phyloP scores from a whole-genome alignment of 352 stramenopile genomes.

The Pythium apleroticum region DNA sequence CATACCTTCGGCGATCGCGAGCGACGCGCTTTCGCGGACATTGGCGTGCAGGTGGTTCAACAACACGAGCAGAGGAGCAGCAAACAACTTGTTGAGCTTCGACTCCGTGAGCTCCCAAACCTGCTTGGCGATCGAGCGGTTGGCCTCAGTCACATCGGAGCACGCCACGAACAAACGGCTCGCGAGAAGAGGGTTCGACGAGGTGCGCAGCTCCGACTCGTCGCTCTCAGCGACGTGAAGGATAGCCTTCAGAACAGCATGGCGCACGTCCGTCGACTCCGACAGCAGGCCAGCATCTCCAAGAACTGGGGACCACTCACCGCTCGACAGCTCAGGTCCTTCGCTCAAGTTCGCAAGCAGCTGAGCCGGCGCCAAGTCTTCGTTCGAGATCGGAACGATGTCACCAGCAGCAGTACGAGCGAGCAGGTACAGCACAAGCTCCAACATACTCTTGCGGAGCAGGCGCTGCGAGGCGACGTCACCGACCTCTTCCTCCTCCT shows the following conservation, averaged over 20 bases:
- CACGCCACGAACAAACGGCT: conserved; percentile 61
- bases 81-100: conserved; percentile 58
- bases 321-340: conserved; percentile 49
- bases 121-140: conserved; percentile 52
- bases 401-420: conserved; percentile 49
- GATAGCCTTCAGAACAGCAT: conserved; percentile 59
- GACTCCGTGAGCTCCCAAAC: conserved; percentile 64
- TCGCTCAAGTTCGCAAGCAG: conserved; percentile 61
- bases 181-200: conserved; percentile 38
- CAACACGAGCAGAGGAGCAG: conserved; percentile 60
- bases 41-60: conserved; percentile 74
- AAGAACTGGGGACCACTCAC: conserved; percentile 72
- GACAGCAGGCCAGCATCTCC: conserved; percentile 72
- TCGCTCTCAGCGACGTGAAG: conserved; percentile 59
- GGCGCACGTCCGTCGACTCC: conserved; percentile 48
- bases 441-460: conserved; percentile 74
- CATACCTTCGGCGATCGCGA: conserved; percentile 81
- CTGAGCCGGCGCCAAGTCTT: conserved; percentile 50
- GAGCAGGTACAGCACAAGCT: conserved; percentile 64
- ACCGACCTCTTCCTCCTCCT: conserved; percentile 88
- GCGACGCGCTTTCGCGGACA: conserved; percentile 74
- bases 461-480: conserved; percentile 73
- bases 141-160: conserved; percentile 67
- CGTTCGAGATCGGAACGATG: conserved; percentile 62
- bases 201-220: conserved; percentile 44